Base-by-base conservation (phyloP, 345 rosid genomes). In the Geranium rotundifolium region DNA sequence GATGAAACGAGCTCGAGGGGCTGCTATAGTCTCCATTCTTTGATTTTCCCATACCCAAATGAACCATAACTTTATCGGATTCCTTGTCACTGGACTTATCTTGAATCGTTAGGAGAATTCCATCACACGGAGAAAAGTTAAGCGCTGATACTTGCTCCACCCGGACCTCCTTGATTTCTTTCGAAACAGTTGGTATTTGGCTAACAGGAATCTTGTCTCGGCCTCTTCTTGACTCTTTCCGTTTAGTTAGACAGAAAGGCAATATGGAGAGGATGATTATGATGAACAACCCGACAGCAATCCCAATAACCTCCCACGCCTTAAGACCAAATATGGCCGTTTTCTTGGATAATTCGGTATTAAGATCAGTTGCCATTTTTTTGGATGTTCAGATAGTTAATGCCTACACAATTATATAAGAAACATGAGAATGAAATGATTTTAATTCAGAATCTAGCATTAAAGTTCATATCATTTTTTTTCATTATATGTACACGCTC, bases 141-240 rank as follows among this genome's bases (percentile, higher is more conserved):
- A 70, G 76, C 4, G 80, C 56, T 8, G 91, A 79, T 18, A 82
- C 80, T 65, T 87, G 96, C 69, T 92, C 98, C 69, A 90, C 88
- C 54, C 85, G 75, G 19, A 90, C 95, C 70, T 92, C 98, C 80
- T 86, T 89, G 61, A 92, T 92, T 76, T 92, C 98, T 74, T 92
- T 90, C 0, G 97, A 92, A 62, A 87, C 83, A 19, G 83, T 41
- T 17, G 96, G 98, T 64, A 84, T 86, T 81, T 81, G 93, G 59
- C 72, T 75, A 63, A 83, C 49, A 2, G 88, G 85, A 69, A 84
- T 76, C 49, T 76, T 81, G 63, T 77, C 76, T 57, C 76, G 71
- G 19, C 83, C 77, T 73, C 72, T 81, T 73, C 74, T 83, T 39
- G 91, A 77, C 75, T 82, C 84, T 79, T 87, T 92, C 70, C 90